phyloP scores from a whole-genome alignment of 2,329 filamentous ascomycete species.

The Trichoderma sp. region DNA sequence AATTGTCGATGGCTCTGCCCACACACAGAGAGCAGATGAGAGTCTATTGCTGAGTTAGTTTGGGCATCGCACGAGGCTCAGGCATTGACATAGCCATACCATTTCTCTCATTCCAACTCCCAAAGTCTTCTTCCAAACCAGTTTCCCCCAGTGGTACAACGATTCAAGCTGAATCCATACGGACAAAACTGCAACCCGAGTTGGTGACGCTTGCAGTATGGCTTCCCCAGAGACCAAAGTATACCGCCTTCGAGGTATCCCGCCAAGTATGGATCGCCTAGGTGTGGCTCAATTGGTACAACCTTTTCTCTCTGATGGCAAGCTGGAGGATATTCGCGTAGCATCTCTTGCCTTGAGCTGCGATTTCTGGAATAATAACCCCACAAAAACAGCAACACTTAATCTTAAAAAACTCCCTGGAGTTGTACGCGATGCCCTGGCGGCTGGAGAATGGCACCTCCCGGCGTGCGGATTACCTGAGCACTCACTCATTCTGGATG shows the following conservation, averaged over 20 bases:
- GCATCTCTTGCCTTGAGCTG: background rate
- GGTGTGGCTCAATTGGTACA: background rate
- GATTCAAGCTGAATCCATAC: too few relatives aligned
- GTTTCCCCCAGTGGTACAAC: too few relatives aligned
- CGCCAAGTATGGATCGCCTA: background rate
- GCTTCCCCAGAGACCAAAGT: background rate
- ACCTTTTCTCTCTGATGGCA: background rate
- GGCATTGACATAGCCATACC: too few relatives aligned
- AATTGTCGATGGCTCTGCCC: too few relatives aligned
- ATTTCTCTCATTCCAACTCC: too few relatives aligned
- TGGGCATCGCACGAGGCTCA: too few relatives aligned
- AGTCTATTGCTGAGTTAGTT: too few relatives aligned
- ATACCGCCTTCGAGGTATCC: background rate
- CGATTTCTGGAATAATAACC: background rate
- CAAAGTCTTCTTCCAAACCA: too few relatives aligned
- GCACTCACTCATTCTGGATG: background rate
- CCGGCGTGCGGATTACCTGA: background rate
- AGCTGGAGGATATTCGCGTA: background rate
- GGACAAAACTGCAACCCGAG: too few relatives aligned
- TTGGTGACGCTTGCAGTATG: background rate
- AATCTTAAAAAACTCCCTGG: background rate
- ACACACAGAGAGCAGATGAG: too few relatives aligned
- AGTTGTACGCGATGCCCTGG: background rate
- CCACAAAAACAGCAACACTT: background rate
- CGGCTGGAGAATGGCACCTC: background rate